A percentile compares a stretch with the other conserved stretches of the same genome.
Evolutionary conservation across 768 basidiomycete species (phyloP).

Genomic region (Hypsizygus marmoreus): DNA sequence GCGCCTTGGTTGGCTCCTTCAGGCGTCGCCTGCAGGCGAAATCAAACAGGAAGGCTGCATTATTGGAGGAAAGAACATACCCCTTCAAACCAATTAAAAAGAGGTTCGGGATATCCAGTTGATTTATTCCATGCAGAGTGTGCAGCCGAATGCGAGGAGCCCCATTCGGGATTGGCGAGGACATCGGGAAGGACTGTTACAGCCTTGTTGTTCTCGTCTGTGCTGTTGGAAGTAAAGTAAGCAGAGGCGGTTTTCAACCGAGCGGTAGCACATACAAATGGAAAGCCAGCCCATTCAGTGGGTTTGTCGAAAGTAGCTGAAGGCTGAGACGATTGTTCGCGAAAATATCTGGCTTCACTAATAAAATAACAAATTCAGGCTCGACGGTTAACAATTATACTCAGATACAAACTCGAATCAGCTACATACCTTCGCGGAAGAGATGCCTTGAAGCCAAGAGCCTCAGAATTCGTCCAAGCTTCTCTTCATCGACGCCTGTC

Average conservation of each 20-base stretch:
- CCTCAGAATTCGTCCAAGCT: slow-evolving; percentile 39
- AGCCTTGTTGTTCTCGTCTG: slow-evolving; percentile 20
- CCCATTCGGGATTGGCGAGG: slow-evolving; percentile 32
- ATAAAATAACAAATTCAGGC: slow-evolving; percentile 21
- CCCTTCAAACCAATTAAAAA: slow-evolving; percentile 3
- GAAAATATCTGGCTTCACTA: slow-evolving; percentile 37
- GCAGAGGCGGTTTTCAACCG: not conserved
- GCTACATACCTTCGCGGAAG: too few relatives aligned
- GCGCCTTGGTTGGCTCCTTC: slow-evolving; percentile 12
- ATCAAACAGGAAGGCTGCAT: not conserved
- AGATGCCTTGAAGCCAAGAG: slow-evolving; percentile 38
- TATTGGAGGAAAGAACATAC: not conserved
- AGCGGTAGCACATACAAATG: slow-evolving; percentile 22
- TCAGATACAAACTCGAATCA: too few relatives aligned
- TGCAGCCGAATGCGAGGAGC: slow-evolving; percentile 21
- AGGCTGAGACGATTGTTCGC: slow-evolving; percentile 42
- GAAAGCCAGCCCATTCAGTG: slow-evolving; percentile 23
- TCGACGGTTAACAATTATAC: too few relatives aligned
- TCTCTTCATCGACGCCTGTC: slow-evolving; percentile 32
- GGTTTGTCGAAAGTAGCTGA: slow-evolving; percentile 28
- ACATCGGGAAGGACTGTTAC: slow-evolving; percentile 31
- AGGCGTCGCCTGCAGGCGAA: slow-evolving; percentile 21
- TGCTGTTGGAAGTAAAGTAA: slow-evolving; percentile 7
- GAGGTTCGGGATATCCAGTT: not conserved
- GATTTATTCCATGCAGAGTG: slow-evolving; percentile 27